phyloP scores from a whole-genome alignment of 2,329 filamentous ascomycete species.

The Aspergillus piperis region DNA sequence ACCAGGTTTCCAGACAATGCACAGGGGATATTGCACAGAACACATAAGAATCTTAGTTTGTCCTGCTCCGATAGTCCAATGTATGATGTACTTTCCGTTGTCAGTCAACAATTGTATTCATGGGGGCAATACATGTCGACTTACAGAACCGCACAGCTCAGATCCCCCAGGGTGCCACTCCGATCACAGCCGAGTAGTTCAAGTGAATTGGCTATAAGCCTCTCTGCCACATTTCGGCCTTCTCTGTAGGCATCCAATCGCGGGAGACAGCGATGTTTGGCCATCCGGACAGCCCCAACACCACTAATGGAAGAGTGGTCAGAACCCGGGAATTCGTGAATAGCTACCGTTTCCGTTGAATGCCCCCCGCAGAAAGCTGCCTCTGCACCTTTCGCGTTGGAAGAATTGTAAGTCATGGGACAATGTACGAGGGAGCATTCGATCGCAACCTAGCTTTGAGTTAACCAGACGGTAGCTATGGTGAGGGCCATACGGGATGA shows the following conservation, averaged over 20 bases:
- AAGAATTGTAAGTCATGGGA: background rate
- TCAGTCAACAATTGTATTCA: conserved; percentile 10
- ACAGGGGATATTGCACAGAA: conserved; percentile 61
- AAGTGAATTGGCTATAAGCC: conserved; percentile 37
- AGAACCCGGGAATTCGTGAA: conserved; percentile 14
- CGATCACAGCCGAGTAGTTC: conserved; percentile 38
- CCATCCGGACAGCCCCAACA: conserved; percentile 26
- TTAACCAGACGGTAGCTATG: conserved; percentile 19
- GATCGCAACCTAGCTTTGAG: conserved; percentile 26
- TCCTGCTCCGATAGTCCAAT: conserved; percentile 50
- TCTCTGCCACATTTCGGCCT: conserved; percentile 26
- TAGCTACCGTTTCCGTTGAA: background rate
- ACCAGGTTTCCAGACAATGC: conserved; percentile 53
- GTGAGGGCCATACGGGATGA: background rate
- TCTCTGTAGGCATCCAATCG: conserved; percentile 39
- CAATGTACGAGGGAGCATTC: conserved; percentile 16
- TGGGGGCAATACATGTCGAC: conserved; percentile 27
- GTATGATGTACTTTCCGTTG: conserved; percentile 45
- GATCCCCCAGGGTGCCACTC: conserved; percentile 37
- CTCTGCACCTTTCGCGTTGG: background rate
- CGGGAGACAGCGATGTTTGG: conserved; percentile 41
- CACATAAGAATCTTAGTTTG: conserved; percentile 56
- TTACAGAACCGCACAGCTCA: conserved; percentile 53
- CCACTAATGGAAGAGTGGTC: conserved; percentile 16
- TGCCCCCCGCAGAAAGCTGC: background rate